Evolutionary conservation across 2,329 filamentous ascomycete genomes (phyloP).

Genomic region (Fonsecaea pedrosoi): DNA sequence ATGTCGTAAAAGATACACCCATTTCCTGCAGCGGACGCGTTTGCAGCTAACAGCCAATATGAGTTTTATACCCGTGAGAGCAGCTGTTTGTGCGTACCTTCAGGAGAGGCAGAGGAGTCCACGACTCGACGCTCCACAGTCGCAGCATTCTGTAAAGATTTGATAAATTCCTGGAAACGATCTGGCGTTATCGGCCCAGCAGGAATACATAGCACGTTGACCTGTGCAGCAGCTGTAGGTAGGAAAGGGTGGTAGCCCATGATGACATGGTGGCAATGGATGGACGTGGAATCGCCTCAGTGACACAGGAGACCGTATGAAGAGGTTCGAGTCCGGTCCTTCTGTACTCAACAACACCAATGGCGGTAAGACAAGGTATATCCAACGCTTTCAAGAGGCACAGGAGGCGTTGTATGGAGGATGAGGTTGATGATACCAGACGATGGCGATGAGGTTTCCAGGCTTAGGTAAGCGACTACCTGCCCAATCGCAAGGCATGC

Average conservation of each 20-base stretch:
- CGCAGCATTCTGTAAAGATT: conserved; percentile 73
- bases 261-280: conserved; percentile 46
- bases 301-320: background rate
- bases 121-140: conserved; percentile 19
- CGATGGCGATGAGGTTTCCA: background rate
- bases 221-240: conserved; percentile 87
- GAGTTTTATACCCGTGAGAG: background rate
- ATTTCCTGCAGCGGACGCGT: background rate
- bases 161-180: conserved; percentile 78
- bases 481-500: background rate
- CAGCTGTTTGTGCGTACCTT: conserved; percentile 5
- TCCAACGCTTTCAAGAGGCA: background rate
- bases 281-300: background rate
- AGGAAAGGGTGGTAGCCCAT: conserved; percentile 91
- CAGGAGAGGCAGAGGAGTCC: conserved; percentile 11
- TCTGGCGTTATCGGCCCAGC: conserved; percentile 83
- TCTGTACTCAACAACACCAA: background rate
- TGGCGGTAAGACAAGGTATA: background rate
- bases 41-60: background rate
- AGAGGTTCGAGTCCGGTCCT: background rate
- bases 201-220: conserved; percentile 85
- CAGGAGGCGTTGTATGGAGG: background rate
- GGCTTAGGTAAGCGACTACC: background rate
- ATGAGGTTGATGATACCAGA: background rate
- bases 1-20: conserved; percentile 32